Percentiles rank a stretch among this genome's conserved stretches.
Evolutionary conservation across 176 grass and related monocot species (phyloP).

Genomic region (Oryza officinalis): DNA sequence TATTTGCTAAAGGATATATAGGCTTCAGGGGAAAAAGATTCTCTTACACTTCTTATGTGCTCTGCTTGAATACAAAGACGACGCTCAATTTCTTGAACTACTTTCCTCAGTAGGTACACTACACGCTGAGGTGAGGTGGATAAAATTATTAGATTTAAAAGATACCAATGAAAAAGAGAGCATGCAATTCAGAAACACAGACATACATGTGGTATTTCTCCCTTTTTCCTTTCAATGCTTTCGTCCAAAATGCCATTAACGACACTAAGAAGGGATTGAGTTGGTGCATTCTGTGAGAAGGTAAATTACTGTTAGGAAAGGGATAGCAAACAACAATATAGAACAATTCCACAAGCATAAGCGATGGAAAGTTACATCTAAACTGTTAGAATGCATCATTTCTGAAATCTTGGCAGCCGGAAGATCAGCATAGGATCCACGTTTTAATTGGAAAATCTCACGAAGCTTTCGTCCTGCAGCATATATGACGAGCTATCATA

Average conservation of each 20-base stretch:
- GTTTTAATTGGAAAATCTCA: conserved; percentile 85
- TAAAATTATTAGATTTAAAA: conserved; percentile 35
- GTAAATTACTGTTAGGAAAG: conserved; percentile 41
- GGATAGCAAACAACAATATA: background rate
- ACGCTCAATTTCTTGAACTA: conserved; percentile 88
- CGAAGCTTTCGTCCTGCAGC: conserved; percentile 67
- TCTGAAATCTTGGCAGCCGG: conserved; percentile 89
- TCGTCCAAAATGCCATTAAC: conserved; percentile 94
- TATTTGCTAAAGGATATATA: conserved; percentile 20
- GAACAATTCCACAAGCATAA: conserved; percentile 4
- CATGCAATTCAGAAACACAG: conserved; percentile 10
- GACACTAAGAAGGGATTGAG: conserved; percentile 85
- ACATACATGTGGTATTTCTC: conserved; percentile 94
- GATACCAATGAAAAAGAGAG: conserved; percentile 13
- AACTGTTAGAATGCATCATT: conserved; percentile 95
- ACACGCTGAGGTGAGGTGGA: conserved; percentile 64
- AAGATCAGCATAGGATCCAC: conserved; percentile 78
- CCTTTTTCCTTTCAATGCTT: conserved; percentile 98
- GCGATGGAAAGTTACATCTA: conserved; percentile 71
- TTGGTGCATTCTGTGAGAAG: conserved; percentile 77
- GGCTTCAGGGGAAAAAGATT: conserved; percentile 14
- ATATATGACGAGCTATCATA: background rate
- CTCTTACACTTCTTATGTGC: conserved; percentile 92
- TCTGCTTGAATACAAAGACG: conserved; percentile 95
- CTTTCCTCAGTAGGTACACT: conserved; percentile 87